Conservation (phyloP, 2,329 filamentous ascomycete genomes). For the Ophiostoma triangulosporum region DNA sequence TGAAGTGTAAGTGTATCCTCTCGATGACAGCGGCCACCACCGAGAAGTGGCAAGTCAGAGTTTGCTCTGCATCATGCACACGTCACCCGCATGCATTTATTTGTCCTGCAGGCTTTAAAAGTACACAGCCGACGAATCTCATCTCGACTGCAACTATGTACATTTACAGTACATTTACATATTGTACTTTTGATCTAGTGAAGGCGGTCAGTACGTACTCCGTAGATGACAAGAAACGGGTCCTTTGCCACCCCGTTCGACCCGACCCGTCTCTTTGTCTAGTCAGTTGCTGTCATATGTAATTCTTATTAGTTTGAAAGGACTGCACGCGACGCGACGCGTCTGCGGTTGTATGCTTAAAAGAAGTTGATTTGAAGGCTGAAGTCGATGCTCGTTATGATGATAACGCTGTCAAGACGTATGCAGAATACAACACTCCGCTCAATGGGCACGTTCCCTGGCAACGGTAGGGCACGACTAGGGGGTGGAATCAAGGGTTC, state of each 20-base stretch:
- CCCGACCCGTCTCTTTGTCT: not conserved
- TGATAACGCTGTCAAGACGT: not conserved
- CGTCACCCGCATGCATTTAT: not conserved
- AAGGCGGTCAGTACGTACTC: too few relatives aligned
- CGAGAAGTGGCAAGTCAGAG: not conserved
- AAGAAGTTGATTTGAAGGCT: not conserved
- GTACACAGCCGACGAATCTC: not conserved
- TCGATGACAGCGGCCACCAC: too few relatives aligned
- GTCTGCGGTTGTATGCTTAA: not conserved
- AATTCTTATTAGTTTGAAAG: not conserved
- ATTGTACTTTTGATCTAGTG: too few relatives aligned
- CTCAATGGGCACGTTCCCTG: slow-evolving; percentile 1
- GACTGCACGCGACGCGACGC: not conserved
- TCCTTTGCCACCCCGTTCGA: not conserved
- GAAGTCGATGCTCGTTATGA: not conserved
- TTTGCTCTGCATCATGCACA: slow-evolving; percentile 1
- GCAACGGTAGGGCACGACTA: slow-evolving; percentile 6
- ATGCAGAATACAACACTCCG: too few relatives aligned
- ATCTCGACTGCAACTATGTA: not conserved
- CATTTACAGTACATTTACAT: too few relatives aligned
- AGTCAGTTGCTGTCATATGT: not conserved
- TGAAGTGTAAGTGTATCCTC: not conserved
- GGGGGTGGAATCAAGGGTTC: slow-evolving; percentile 9
- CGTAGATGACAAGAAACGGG: not conserved
- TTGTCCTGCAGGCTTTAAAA: not conserved